These are phyloP conservation scores for Pleomassaria siparia DNA, from an alignment of 2,329 filamentous ascomycete species.

Conservation along the genomic window DNA sequence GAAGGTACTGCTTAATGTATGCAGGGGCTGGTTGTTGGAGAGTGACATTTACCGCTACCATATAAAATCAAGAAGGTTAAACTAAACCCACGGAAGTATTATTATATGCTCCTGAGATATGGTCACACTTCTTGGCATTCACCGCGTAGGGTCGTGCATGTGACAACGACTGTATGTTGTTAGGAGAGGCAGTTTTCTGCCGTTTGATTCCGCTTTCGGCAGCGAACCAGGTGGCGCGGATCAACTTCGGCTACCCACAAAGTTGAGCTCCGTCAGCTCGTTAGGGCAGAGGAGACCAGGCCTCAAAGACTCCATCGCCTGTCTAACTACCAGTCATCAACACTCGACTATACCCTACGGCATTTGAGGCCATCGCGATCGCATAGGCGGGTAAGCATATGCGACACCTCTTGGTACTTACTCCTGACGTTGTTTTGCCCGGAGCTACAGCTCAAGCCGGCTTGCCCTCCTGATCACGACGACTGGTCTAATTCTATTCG, in stretches of 20 bases:
- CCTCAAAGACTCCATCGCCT: neutral
- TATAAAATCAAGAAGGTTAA: too few relatives aligned
- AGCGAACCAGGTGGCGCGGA: neutral
- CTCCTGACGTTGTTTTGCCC: constrained; percentile 15
- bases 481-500: constrained; percentile 17
- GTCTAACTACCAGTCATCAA: neutral
- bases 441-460: constrained; percentile 25
- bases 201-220: neutral
- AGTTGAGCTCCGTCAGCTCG: neutral
- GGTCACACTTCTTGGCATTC: neutral
- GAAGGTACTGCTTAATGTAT: too few relatives aligned
- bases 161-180: neutral
- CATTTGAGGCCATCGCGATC: neutral
- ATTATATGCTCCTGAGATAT: too few relatives aligned
- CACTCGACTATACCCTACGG: neutral
- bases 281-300: neutral
- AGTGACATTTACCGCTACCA: neutral
- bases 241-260: neutral
- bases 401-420: constrained; percentile 10
- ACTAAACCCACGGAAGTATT: too few relatives aligned
- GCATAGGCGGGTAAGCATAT: constrained; percentile 8
- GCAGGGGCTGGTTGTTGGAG: too few relatives aligned
- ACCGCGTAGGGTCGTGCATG: neutral
- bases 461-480: constrained; percentile 24
- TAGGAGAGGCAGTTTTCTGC: neutral